Evolutionary conservation across 441 rosid genomes (phyloP).

Genomic region (Syzygium malaccense): DNA sequence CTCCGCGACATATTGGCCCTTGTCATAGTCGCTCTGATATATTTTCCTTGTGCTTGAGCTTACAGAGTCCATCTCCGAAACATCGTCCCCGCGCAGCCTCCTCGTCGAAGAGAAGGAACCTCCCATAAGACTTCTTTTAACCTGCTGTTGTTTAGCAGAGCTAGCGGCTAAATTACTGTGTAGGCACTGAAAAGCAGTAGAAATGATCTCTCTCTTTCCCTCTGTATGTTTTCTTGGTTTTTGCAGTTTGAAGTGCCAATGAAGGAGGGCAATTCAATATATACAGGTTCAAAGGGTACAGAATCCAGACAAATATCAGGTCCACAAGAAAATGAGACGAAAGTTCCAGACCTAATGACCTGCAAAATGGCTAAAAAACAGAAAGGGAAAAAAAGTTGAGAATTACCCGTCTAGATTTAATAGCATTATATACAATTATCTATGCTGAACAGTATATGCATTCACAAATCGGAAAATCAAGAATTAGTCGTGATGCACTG

Average conservation of each 20-base stretch:
- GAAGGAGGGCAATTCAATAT: background rate
- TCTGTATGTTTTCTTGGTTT: background rate
- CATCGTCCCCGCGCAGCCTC: slow-evolving; percentile 2
- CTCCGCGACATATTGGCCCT: background rate
- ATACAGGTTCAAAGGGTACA: background rate
- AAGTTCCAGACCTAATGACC: background rate
- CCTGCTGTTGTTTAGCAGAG: no score
- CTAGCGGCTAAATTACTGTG: background rate
- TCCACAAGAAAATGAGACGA: background rate
- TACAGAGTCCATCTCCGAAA: background rate
- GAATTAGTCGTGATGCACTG: background rate
- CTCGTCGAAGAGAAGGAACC: slow-evolving; percentile 26
- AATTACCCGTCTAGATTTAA: background rate
- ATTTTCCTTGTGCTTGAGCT: background rate
- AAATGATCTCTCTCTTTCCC: background rate
- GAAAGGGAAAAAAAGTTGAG: background rate
- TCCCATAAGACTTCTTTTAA: slow-evolving; percentile 15
- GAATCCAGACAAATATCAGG: background rate
- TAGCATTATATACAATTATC: background rate
- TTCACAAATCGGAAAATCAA: background rate
- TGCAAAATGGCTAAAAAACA: background rate
- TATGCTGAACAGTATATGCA: background rate
- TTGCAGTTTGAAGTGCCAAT: background rate
- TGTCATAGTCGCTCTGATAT: background rate
- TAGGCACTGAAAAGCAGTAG: background rate